phyloP scores from a whole-genome alignment of 306 rosid genomes.

The Sindora glabra region DNA sequence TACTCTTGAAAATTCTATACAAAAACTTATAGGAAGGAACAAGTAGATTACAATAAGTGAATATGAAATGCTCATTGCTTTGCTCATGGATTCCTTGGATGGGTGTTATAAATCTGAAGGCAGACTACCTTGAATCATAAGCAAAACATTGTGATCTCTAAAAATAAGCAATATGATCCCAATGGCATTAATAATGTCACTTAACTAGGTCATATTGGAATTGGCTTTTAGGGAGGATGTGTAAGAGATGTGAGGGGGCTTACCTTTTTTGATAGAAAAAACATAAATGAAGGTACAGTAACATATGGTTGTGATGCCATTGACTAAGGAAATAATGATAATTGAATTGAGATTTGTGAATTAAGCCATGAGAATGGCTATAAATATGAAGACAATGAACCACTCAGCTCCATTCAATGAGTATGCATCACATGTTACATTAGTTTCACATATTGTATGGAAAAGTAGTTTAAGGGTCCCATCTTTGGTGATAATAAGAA shows the following conservation, averaged over 20 bases:
- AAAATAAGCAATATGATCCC: conserved; percentile 45
- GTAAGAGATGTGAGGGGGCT: conserved; percentile 24
- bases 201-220: conserved; percentile 1
- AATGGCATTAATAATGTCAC: conserved; percentile 29
- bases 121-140: conserved; percentile 80
- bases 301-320: conserved; percentile 23
- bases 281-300: conserved; percentile 47
- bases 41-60: conserved; percentile 32
- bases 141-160: conserved; percentile 68
- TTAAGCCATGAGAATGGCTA: conserved; percentile 47
- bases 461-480: conserved; percentile 30
- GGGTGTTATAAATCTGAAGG: conserved; percentile 36
- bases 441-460: conserved; percentile 19
- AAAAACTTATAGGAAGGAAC: conserved; percentile 44
- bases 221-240: neutral
- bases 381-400: conserved; percentile 42
- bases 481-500: conserved; percentile 33
- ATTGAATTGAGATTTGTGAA: conserved; percentile 58
- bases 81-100: conserved; percentile 36
- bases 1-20: no score
- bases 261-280: conserved; percentile 34
- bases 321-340: conserved; percentile 38
- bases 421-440: conserved; percentile 16
- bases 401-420: conserved; percentile 29
- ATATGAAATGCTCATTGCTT: conserved; percentile 44